phyloP scores from a whole-genome alignment of 495 filamentous ascomycete species.

The Tetracladium setigerum region DNA sequence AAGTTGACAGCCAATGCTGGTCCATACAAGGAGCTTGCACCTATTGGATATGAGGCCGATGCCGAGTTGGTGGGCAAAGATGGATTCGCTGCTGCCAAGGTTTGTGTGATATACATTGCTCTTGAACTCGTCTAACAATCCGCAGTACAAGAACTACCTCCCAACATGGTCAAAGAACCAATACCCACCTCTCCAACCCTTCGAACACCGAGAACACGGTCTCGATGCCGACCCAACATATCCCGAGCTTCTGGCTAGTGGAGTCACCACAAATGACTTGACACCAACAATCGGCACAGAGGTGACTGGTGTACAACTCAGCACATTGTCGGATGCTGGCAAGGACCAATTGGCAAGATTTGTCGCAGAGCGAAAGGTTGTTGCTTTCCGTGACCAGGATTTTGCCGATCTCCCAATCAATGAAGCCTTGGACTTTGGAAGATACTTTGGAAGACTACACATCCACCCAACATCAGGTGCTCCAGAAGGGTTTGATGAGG shows the following conservation, averaged over 20 bases:
- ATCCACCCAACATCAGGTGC: conserved; percentile 74
- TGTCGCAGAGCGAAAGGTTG: conserved; percentile 71
- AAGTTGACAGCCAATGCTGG: conserved; percentile 33
- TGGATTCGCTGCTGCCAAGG: conserved; percentile 31
- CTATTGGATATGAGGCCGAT: conserved; percentile 43
- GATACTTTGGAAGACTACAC: conserved; percentile 76
- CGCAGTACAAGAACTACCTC: conserved; percentile 66
- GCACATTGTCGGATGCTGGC: conserved; percentile 52
- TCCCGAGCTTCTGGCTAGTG: conserved; percentile 54
- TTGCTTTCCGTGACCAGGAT: conserved; percentile 74
- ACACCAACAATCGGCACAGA: conserved; percentile 72
- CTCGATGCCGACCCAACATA: conserved; percentile 60
- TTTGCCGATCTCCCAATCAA: conserved; percentile 67
- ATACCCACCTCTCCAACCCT: conserved; percentile 60
- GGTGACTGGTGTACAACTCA: conserved; percentile 69
- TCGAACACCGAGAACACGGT: conserved; percentile 66
- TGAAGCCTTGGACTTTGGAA: conserved; percentile 60
- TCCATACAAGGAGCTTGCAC: conserved; percentile 54
- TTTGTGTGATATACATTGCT: conserved; percentile 1
- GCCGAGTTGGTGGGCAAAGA: conserved; percentile 38
- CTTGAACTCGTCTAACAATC: background rate
- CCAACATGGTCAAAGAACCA: conserved; percentile 61
- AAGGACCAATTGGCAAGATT: conserved; percentile 78
- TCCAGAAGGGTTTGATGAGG: conserved; percentile 61
- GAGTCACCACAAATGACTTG: conserved; percentile 45